Evolutionary conservation across 306 rosid species (phyloP).

Genomic region (Prunus dulcis): DNA sequence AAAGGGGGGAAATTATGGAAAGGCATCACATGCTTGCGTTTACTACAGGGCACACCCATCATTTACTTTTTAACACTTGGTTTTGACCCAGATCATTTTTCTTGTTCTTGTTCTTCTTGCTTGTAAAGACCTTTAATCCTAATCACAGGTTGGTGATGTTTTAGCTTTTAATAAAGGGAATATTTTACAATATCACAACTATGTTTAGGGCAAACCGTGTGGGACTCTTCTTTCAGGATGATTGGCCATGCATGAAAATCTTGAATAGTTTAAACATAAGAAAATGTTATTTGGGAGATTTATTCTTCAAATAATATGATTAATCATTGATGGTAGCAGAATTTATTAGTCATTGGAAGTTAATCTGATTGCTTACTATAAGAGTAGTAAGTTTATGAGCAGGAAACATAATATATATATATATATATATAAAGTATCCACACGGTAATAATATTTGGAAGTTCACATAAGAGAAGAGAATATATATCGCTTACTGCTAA

Average conservation of each 20-base stretch:
- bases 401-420: neutral
- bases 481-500: neutral
- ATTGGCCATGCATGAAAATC: neutral
- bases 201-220: conserved; percentile 3
- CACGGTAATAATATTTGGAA: fast-evolving
- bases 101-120: neutral
- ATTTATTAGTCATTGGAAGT: neutral
- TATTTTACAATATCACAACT: neutral
- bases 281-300: neutral
- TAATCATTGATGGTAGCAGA: too few species aligned
- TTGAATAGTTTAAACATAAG: neutral
- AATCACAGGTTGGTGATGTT: conserved; percentile 13
- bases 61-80: conserved; percentile 17
- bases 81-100: conserved; percentile 18
- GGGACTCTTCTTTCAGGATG: conserved; percentile 11
- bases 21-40: conserved; percentile 33
- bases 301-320: neutral
- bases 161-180: neutral
- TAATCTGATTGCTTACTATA: neutral
- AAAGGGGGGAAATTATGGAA: conserved; percentile 7
- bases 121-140: neutral
- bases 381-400: neutral
- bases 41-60: conserved; percentile 16
- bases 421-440: neutral
- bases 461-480: too few species aligned